Percentiles rank a stretch among this genome's conserved stretches.
Evolutionary conservation across 208 protist genomes (phyloP).

Genomic region (Acanthamoeba culbertsoni): DNA sequence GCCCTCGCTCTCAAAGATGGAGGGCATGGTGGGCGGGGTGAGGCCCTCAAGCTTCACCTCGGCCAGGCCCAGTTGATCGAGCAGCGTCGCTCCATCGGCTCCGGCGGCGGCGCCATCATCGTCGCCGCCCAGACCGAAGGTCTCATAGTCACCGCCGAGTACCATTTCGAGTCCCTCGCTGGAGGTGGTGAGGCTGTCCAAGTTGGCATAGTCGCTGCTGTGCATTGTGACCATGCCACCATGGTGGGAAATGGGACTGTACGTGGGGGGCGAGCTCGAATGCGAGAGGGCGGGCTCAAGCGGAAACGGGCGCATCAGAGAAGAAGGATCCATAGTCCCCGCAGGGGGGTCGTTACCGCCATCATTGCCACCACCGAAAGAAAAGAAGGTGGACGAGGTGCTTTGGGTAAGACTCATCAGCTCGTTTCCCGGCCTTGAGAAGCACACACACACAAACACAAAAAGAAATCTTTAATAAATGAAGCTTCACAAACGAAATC

Average conservation of each 20-base stretch:
- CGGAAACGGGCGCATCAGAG: slow-evolving; percentile 8
- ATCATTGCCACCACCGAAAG: background rate
- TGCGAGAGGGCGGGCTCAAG: background rate
- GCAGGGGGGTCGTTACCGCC: background rate
- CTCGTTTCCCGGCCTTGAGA: background rate
- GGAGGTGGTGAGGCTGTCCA: background rate
- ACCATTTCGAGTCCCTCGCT: background rate
- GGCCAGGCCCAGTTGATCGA: background rate
- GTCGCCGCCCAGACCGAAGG: too few species aligned
- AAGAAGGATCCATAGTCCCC: background rate
- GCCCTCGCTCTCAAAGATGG: background rate
- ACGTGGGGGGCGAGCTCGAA: background rate
- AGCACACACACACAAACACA: background rate
- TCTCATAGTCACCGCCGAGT: background rate
- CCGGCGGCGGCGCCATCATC: background rate
- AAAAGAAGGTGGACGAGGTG: background rate
- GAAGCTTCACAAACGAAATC: background rate
- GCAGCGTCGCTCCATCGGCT: background rate
- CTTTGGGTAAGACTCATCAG: background rate
- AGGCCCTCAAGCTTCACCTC: background rate
- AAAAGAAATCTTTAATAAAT: background rate
- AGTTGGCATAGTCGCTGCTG: slow-evolving; percentile 18
- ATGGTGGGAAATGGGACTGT: background rate
- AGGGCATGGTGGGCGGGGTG: background rate
- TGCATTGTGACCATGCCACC: background rate